Conservation (phyloP, 176 grass and related monocot genomes). For the Avena sativa region DNA sequence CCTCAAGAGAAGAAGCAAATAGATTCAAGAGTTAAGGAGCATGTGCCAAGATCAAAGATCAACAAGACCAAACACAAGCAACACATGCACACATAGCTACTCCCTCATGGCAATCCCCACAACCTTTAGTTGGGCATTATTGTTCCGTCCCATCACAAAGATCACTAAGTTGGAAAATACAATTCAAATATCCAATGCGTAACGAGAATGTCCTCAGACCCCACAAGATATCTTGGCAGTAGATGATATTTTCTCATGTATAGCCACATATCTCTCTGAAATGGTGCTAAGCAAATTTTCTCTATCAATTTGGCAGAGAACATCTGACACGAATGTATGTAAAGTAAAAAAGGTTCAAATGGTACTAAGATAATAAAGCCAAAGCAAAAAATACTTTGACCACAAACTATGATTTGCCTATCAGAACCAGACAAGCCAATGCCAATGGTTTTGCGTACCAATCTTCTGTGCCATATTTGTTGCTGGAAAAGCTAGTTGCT, state of each 20-base stretch:
- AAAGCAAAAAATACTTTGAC: conserved; percentile 19
- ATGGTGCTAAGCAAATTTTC: background rate
- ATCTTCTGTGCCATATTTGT: background rate
- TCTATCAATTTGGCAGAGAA: conserved; percentile 6
- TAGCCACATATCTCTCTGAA: background rate
- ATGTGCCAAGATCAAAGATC: background rate
- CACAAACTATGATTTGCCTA: background rate
- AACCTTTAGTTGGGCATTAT: conserved; percentile 7
- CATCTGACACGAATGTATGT: background rate
- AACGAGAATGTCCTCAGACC: background rate
- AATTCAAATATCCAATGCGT: conserved; percentile 8
- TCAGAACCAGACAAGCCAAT: conserved; percentile 31
- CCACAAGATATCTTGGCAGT: background rate
- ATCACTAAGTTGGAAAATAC: conserved; percentile 29
- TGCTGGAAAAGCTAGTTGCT: background rate
- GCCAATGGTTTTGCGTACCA: conserved; percentile 8
- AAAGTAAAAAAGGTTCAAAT: conserved; percentile 32
- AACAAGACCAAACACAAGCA: background rate
- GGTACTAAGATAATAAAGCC: background rate
- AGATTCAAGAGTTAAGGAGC: background rate
- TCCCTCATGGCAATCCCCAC: background rate
- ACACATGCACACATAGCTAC: background rate
- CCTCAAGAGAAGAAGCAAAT: background rate
- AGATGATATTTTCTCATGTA: background rate
- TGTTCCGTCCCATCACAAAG: background rate